A percentile compares a stretch with the other conserved stretches of the same genome.
Conservation (phyloP, 257 asterid genomes). For the Solanum arcanum region DNA sequence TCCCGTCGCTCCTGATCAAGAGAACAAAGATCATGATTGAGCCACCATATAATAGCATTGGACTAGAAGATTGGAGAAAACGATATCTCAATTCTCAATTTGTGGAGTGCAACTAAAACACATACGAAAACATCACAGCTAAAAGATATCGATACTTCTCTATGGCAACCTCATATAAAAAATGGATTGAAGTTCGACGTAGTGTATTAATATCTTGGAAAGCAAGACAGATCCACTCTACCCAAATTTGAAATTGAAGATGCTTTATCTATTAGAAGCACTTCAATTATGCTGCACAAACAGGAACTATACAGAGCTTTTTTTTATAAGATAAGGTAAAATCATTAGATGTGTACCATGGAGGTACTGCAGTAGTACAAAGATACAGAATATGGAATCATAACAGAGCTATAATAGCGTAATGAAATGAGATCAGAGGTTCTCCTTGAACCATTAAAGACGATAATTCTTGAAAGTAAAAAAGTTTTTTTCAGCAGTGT, state of each 20-base stretch:
- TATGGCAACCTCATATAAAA: not conserved
- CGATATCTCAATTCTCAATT: not conserved
- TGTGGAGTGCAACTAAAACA: not conserved
- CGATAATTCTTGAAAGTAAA: not conserved
- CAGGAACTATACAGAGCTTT: not conserved
- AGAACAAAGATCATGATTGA: constrained; percentile 6
- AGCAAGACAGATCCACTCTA: not conserved
- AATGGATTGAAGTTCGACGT: not conserved
- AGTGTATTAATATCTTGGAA: not conserved
- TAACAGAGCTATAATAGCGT: not conserved
- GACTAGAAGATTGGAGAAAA: not conserved
- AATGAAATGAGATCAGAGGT: not conserved
- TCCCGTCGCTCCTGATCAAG: constrained; percentile 29
- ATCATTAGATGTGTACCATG: not conserved
- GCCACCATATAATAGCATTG: not conserved
- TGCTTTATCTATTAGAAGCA: not conserved
- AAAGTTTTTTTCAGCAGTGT: not conserved
- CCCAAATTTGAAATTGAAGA: not conserved
- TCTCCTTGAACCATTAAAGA: not conserved
- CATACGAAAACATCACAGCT: not conserved
- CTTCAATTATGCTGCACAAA: not conserved
- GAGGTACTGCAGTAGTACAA: not conserved
- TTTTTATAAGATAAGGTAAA: not conserved
- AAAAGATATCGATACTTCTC: not conserved
- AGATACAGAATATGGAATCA: not conserved